These are phyloP conservation scores for Tricholoma sp. DNA, from an alignment of 768 basidiomycete species.

Conservation along the genomic window DNA sequence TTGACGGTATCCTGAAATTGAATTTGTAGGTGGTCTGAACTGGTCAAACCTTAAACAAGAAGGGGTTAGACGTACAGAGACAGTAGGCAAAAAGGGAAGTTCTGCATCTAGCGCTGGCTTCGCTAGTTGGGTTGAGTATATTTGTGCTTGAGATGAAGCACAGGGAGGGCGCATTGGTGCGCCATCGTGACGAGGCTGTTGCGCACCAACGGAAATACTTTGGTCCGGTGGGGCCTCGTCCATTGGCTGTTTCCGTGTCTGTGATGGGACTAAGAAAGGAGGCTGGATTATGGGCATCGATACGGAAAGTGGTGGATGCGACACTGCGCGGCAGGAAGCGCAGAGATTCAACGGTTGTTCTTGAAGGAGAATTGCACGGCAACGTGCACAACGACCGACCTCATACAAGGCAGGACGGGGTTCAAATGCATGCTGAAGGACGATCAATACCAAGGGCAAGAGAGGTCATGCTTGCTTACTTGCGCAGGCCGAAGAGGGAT, in stretches of 20 bases:
- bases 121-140: background rate
- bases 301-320: background rate
- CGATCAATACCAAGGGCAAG: background rate
- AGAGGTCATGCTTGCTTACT: background rate
- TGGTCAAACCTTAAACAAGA: background rate
- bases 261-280: background rate
- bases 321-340: background rate
- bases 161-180: background rate
- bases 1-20: background rate
- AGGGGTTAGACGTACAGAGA: background rate
- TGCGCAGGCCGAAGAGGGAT: background rate
- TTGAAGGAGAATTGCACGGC: constrained; percentile 2
- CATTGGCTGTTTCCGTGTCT: background rate
- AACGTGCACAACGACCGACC: constrained; percentile 8
- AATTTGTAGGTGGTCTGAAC: background rate
- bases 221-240: background rate
- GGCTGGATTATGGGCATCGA: background rate
- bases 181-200: too few species aligned
- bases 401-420: background rate
- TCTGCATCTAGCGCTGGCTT: background rate
- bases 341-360: constrained; percentile 3
- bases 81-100: background rate
- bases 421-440: background rate
- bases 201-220: background rate
- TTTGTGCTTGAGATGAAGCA: background rate